Base-by-base conservation (phyloP, 177 flowering plant genomes). In the Telopea speciosissima region DNA sequence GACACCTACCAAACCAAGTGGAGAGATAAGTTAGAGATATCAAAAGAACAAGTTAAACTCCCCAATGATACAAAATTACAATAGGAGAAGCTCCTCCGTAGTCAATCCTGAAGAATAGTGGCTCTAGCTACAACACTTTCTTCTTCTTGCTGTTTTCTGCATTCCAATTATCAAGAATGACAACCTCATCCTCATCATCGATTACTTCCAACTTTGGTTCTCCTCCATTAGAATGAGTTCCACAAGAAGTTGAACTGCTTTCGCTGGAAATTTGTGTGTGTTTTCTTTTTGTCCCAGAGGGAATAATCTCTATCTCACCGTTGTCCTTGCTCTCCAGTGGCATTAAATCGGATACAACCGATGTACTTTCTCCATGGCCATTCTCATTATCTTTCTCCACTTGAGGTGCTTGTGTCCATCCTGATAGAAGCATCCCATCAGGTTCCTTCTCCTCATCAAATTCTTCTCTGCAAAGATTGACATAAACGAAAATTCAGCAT, bases 401-500 rank as follows among this genome's bases (percentile, higher is more conserved):
- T 28, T 79, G 65, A 60, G 81, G 82, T 75, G 88, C 72, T 79
- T 78, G 85, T 42, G 81, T 78, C 97, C 93, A 87, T 79, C 99
- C 99, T 56, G 79, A 79, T 54, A 96, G 95, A 78, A 96, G 65
- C 99, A 96, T 91, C 25, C 89, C 92, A 77, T 96, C 98, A 62
- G 96, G 95, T 77, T 91, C 97, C 77, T 90, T 86, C 81, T 94
- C 96, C 77, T 91, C 92, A 42, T 96, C 97, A 83, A 96, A 93
- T 72, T 90, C 91, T 72, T 93, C 98, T 72, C 97, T 92, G 90
- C 59, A 78, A 19, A 26, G 58, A 26, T 56, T 13, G 12, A 44
- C 45, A 74, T 14, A 24, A 65, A 49, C 3, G 17, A 49, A 49
- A 49, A 49, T 49, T 12, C 8, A 49, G 17, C 14, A 49, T 13